Evolutionary conservation across 257 asterid genomes (phyloP), one percentile per base, ranked within the genome.

Genomic region (Solanum sitiens): DNA sequence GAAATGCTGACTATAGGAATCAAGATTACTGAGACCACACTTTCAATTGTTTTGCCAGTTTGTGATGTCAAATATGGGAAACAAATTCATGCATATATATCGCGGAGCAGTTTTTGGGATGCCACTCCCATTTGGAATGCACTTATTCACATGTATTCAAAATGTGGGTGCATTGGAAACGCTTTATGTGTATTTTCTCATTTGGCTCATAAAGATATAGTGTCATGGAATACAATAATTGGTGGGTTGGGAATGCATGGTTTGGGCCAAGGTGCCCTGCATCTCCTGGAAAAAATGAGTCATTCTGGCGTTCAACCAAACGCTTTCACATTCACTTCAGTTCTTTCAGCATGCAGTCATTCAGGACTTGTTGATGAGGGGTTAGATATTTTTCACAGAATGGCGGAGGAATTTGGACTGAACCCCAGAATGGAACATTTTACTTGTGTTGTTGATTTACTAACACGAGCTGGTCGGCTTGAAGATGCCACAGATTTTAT

Each of bases 161-260:
- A 87, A 87, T 68, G 87, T 76, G 94, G 94, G 44, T 68, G 88
- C 74, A 88, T 92, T 6, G 80, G 56, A 33, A 61, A 63, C 12
- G 93, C 94, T 12, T 71, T 88, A 61, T 83, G 71, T 25, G 47
- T 90, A 59, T 92, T 92, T 87, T 87, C 87, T 82, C 85, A 32
- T 13, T 73, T 90, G 93, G 83, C 76, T 27, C 33, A 33, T n/a
- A 59, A 77, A 88, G 94, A 92, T 89, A 77, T 88, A 53, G 92
- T 92, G 40, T 89, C 94, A 1, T 90, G 94, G 93, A 92, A 92
- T 84, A 92, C 93, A 45, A 92, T 92, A 88, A 90, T 92, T 20
- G 87, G 92, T n/a, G 94, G 91, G 9, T 88, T 92, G n/a, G 93
- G 93, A 37, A 61, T 86, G 87, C 89, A 92, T 53, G 93, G 94